phyloP scores from a whole-genome alignment of 2,329 filamentous ascomycete species.

The Trichophyton benhamiae region DNA sequence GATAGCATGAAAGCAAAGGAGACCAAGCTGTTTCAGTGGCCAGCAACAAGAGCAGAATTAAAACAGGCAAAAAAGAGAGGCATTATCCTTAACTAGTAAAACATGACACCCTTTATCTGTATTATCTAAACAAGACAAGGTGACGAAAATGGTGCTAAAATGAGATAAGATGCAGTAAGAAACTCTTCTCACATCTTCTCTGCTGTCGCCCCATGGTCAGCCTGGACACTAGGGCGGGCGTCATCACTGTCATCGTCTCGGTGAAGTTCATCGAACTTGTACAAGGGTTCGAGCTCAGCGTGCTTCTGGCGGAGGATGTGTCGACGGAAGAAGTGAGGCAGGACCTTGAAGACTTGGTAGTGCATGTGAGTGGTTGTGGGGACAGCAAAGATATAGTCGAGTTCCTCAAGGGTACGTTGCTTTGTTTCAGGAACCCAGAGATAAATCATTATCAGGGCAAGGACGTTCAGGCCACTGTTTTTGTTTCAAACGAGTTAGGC shows the following conservation, averaged over 20 bases:
- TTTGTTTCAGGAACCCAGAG: slow-evolving; percentile 48
- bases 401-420: slow-evolving; percentile 43
- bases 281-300: slow-evolving; percentile 39
- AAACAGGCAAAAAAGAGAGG: background rate
- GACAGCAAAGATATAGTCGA: slow-evolving; percentile 49
- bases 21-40: background rate
- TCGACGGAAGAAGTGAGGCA: slow-evolving; percentile 51
- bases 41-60: background rate
- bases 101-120: background rate
- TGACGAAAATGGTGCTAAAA: background rate
- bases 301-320: slow-evolving; percentile 41
- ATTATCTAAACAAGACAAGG: background rate
- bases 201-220: background rate
- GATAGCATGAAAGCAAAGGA: background rate
- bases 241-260: slow-evolving; percentile 6
- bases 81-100: background rate
- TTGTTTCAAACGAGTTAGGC: slow-evolving; percentile 15
- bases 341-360: slow-evolving; percentile 45
- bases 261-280: slow-evolving; percentile 34
- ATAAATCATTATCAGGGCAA: slow-evolving; percentile 53
- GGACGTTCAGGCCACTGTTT: slow-evolving; percentile 43
- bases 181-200: background rate
- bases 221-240: background rate
- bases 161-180: no score
- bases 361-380: slow-evolving; percentile 45